Percentiles rank a stretch among this genome's conserved stretches.
Evolutionary conservation across 73 alveolate species (phyloP).

Genomic region (Stentor roeselii): DNA sequence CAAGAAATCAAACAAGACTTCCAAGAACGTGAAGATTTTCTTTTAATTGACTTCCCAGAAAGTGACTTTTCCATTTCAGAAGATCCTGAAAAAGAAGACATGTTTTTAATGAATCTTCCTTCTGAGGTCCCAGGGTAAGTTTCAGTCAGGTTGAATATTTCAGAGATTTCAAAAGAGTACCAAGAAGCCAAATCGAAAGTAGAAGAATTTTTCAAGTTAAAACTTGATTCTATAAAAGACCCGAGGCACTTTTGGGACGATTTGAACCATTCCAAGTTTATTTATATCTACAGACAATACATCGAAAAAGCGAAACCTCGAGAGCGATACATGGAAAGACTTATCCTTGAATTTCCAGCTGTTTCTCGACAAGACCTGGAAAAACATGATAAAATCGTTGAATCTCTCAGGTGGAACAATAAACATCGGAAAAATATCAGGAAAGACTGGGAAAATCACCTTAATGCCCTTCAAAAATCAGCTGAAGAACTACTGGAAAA

Average conservation of each 20-base stretch:
- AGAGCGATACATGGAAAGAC: constrained; percentile 48
- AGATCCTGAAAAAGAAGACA: not conserved
- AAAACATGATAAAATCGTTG: constrained; percentile 35
- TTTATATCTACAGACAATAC: constrained; percentile 35
- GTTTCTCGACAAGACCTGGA: constrained; percentile 36
- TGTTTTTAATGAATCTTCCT: not conserved
- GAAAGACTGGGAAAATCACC: not conserved
- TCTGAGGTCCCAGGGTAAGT: not conserved
- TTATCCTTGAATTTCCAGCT: constrained; percentile 45
- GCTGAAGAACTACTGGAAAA: constrained; percentile 17
- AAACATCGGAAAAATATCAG: constrained; percentile 15
- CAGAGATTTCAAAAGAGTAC: not conserved
- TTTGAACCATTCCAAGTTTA: not conserved
- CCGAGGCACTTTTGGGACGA: not conserved
- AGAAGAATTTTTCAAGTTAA: not conserved
- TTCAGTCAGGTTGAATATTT: not conserved
- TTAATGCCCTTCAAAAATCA: not conserved
- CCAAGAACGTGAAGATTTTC: not conserved
- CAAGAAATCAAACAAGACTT: constrained; percentile 2
- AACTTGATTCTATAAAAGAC: not conserved
- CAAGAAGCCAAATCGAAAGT: not conserved
- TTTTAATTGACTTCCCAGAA: not conserved
- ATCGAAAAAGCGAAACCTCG: constrained; percentile 37
- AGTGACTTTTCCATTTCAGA: not conserved
- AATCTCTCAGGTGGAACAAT: constrained; percentile 46